Conservation (phyloP, 805 yeast genomes). For the Zygosaccharomyces bailii region DNA sequence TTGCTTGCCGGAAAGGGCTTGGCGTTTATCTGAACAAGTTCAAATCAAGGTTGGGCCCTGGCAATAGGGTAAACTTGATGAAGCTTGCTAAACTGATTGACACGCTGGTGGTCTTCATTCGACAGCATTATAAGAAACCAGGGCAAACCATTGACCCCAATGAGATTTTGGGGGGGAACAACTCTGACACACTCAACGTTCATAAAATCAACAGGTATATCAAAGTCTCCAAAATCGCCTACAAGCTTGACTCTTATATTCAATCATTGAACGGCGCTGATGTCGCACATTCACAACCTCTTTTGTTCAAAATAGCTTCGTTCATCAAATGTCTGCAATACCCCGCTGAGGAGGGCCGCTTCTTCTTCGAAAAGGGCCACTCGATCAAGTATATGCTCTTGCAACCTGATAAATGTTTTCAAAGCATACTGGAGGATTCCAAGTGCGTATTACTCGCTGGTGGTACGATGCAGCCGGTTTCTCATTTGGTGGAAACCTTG, state of each 20-base stretch:
- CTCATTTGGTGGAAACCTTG: constrained; percentile 63
- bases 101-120: constrained; percentile 48
- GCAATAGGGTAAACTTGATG: constrained; percentile 65
- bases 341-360: constrained; percentile 76
- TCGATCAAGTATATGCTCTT: constrained; percentile 64
- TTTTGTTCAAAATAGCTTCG: constrained; percentile 60
- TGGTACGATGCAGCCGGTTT: constrained; percentile 90
- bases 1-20: constrained; percentile 45
- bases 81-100: constrained; percentile 59
- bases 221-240: constrained; percentile 69
- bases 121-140: constrained; percentile 36
- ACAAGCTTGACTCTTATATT: constrained; percentile 72
- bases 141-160: constrained; percentile 53
- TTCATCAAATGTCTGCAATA: constrained; percentile 65
- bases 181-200: constrained; percentile 70
- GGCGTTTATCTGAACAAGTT: constrained; percentile 57
- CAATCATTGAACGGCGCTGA: constrained; percentile 8
- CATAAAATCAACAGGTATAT: constrained; percentile 64
- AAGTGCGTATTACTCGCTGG: constrained; percentile 80
- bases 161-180: constrained; percentile 53
- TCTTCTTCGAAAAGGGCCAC: constrained; percentile 50
- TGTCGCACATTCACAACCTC: constrained; percentile 40
- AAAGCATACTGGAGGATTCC: constrained; percentile 59
- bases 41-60: constrained; percentile 59
- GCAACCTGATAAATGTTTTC: constrained; percentile 73